Conservation (phyloP, 2,329 filamentous ascomycete genomes). For the Aspergillus phoenicis region DNA sequence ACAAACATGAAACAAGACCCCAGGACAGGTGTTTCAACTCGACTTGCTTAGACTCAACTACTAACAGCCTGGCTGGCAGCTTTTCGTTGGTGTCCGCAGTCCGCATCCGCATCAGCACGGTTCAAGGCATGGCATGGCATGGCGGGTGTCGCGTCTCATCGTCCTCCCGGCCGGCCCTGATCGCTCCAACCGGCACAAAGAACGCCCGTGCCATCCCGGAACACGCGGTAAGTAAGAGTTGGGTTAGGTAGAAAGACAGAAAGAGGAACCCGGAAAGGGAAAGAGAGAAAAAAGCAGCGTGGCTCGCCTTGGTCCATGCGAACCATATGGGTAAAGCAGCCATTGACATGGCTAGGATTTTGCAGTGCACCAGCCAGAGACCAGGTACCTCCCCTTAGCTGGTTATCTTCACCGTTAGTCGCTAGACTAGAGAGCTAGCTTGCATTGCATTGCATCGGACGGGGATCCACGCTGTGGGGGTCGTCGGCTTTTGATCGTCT, state of each 20-base stretch:
- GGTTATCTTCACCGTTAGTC: conserved; percentile 2
- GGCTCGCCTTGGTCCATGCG: conserved; percentile 7
- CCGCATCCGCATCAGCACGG: background rate
- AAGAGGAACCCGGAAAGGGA: background rate
- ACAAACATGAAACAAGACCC: conserved; percentile 1
- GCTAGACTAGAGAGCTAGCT: conserved; percentile 10
- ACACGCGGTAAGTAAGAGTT: conserved; percentile 3
- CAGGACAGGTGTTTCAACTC: conserved; percentile 4
- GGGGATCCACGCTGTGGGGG: conserved; percentile 13
- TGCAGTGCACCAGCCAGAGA: background rate
- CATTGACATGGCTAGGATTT: background rate
- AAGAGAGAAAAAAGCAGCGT: background rate
- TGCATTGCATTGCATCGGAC: conserved; percentile 20
- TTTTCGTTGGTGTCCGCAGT: background rate
- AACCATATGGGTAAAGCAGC: conserved; percentile 3
- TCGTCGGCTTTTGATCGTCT: conserved; percentile 4
- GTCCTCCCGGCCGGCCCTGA: background rate
- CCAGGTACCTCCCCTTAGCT: background rate
- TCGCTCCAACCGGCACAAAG: conserved; percentile 1
- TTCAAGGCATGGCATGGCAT: background rate
- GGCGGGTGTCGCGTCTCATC: background rate
- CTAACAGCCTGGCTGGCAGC: background rate
- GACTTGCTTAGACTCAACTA: background rate
- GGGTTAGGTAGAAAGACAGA: background rate
- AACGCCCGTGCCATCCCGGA: conserved; percentile 2